Evolutionary conservation across 2,329 filamentous ascomycete genomes (phyloP).

Genomic region (Lasiodiplodia hormozganensis): DNA sequence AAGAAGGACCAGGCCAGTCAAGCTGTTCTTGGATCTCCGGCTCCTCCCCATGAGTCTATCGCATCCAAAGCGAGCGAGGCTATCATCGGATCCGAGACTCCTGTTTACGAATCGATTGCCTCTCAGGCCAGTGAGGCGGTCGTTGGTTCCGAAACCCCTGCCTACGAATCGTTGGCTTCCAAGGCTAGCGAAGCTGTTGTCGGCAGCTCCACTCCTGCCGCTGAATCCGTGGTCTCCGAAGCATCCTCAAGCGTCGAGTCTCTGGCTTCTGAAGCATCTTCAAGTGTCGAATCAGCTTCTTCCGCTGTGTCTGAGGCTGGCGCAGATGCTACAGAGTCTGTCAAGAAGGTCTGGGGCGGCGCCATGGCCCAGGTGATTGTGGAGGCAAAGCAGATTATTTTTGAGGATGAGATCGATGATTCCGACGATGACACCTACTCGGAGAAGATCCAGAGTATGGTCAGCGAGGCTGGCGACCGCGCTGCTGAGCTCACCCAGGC

Average conservation of each 20-base stretch:
- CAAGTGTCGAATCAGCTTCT: conserved; percentile 28
- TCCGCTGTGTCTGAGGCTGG: conserved; percentile 35
- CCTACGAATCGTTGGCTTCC: conserved; percentile 29
- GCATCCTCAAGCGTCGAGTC: conserved; percentile 45
- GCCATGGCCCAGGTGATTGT: conserved; percentile 60
- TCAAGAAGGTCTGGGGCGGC: conserved; percentile 62
- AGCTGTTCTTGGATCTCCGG: conserved; percentile 44
- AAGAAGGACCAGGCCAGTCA: conserved; percentile 36
- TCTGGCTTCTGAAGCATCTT: conserved; percentile 30
- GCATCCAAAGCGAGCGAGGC: conserved; percentile 55
- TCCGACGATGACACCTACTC: conserved; percentile 55
- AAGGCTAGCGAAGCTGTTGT: conserved; percentile 54
- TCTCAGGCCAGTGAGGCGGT: conserved; percentile 31
- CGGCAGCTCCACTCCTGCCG: conserved; percentile 58
- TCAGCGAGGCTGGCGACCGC: conserved; percentile 59
- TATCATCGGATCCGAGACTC: conserved; percentile 56
- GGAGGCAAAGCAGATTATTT: conserved; percentile 54
- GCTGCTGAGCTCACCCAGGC: conserved; percentile 62
- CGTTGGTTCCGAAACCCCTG: conserved; percentile 32
- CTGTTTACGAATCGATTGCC: conserved; percentile 52
- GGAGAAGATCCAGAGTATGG: conserved; percentile 58
- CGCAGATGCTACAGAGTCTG: conserved; percentile 39
- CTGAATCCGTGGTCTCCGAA: conserved; percentile 43
- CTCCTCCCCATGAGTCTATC: conserved; percentile 53
- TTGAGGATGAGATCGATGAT: conserved; percentile 58